Evolutionary conservation across 2,329 filamentous ascomycete species (phyloP), one percentile per base, ranked within the genome.

Genomic region (Ophiocordyceps camponoti-floridani): DNA sequence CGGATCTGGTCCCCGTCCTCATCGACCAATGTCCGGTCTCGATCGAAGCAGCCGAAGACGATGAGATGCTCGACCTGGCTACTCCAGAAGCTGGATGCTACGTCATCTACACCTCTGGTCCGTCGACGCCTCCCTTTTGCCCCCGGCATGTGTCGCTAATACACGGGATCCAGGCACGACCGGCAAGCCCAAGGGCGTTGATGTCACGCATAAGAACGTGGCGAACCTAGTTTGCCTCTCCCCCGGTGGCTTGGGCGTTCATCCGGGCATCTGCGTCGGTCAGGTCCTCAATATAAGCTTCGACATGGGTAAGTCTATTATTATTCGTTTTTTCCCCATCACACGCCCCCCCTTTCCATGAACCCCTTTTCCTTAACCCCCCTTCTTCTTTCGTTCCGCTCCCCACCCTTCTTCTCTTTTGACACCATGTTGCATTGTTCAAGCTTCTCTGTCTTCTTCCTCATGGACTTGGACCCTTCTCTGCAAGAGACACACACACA

Each of bases 201-300:
- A 77, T 53, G 64, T 77, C 19, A 67, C 65, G 16, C 75, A 79
- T 47, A 56, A 55, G 33, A 73, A 73, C 49, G 69, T 76, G 16
- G 64, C 67, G 14, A 77, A 77, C 53, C 58, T 73, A 11, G 57
- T 76, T 5, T 66, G 68, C 45, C 54, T 67, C 26, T 62, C 64
- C 19, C 73, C 73, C 0, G 71, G 68, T 6, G 67, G 65, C 46
- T 53, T 78, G 14, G 68, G 65, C 3, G 69, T 77, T 43, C 56
- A 51, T 11, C 55, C 62, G 2, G 73, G 73, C 12, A 68, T 62
- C 11, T 65, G 65, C 12, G 73, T 77, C 8, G 71, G 68, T 3
- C 72, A 74, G 45, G 61, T 76, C 7, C 60, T 77, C 38, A 76
- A 71, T 48, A 67, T 78, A 41, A 70, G 69, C 40, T 78, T 77